Conservation (phyloP, 2,329 filamentous ascomycete species). For the Juglanconis oblonga region DNA sequence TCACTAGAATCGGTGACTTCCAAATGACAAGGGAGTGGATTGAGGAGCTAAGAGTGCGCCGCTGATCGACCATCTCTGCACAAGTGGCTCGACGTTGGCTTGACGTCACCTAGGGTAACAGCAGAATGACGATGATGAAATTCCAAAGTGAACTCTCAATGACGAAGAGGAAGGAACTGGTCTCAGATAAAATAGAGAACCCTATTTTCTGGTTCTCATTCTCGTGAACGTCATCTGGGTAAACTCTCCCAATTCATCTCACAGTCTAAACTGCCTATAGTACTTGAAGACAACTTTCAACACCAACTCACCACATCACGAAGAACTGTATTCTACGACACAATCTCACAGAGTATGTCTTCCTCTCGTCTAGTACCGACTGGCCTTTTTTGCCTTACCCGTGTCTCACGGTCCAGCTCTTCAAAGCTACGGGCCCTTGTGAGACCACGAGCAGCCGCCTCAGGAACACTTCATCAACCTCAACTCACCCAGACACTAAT, state of each 20-base stretch:
- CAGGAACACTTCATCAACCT: neutral
- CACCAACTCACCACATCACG: neutral
- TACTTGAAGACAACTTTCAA: neutral
- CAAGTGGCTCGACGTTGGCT: constrained; percentile 1
- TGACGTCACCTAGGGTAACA: constrained; percentile 4
- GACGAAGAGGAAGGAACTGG: neutral
- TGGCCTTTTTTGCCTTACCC: neutral
- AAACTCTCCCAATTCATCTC: neutral
- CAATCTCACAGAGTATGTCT: constrained; percentile 8
- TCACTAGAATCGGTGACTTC: neutral
- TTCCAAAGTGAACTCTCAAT: neutral
- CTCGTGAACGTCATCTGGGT: neutral
- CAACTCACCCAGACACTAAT: constrained; percentile 5
- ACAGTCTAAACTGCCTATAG: too few species aligned
- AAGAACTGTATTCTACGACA: neutral
- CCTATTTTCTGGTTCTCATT: too few species aligned
- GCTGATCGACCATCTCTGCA: neutral
- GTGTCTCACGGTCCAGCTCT: neutral
- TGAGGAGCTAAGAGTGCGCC: neutral
- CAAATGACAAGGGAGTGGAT: neutral
- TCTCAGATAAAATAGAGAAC: constrained; percentile 1
- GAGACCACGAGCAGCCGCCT: neutral
- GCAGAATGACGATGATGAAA: constrained; percentile 10
- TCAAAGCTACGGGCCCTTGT: neutral
- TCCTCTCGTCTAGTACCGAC: neutral